Evolutionary conservation across 768 basidiomycete genomes (phyloP), one percentile per base, ranked within the genome.

Genomic region (Tremella mesenterica): DNA sequence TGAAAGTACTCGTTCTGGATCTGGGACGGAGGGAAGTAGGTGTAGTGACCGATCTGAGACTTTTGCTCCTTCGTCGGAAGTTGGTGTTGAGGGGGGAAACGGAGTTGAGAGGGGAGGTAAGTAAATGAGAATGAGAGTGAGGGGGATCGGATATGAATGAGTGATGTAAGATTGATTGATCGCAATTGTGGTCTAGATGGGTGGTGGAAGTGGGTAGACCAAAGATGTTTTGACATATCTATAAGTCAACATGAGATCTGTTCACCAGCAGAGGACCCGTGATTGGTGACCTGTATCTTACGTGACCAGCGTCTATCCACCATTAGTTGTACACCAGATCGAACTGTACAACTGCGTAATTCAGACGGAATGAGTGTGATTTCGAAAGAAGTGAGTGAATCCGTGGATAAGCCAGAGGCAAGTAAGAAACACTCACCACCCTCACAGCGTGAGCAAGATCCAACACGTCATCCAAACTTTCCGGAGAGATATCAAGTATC

Each of bases 401-500:
- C 18, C 23, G 6, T 44, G 21, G 7, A 27, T 3, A 14, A 18
- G 18, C 14, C 5, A 14, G 16, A 14, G 4, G 7, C 43, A 1
- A 10, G 13, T 12, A 10, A 14, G 14, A 7, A 18, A 12, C 51
- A 52, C 52, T 20, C 43, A 56, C 54, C 18, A 20, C 54, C 21
- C 27, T 8, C 2, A 53, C 50, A 26, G n/a, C n/a, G 10, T 21
- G 29, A 8, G 23, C 55, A 8, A 50, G 51, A 20, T 47, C 50
- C 14, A 4, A 20, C 3, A 53, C 18, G 13, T 26, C 49, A 29
- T 44, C 26, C 8, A 26, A 10, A 47, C 41, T 38, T 6, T 13
- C 34, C 7, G 38, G 28, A 23, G 38, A 8, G 9, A 64, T 57
- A 52, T 67, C 65, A 0, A 64, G 26, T 4, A 67, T 52, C 10